phyloP scores from a whole-genome alignment of 2,329 filamentous ascomycete species.

The Penicillium polonicum region DNA sequence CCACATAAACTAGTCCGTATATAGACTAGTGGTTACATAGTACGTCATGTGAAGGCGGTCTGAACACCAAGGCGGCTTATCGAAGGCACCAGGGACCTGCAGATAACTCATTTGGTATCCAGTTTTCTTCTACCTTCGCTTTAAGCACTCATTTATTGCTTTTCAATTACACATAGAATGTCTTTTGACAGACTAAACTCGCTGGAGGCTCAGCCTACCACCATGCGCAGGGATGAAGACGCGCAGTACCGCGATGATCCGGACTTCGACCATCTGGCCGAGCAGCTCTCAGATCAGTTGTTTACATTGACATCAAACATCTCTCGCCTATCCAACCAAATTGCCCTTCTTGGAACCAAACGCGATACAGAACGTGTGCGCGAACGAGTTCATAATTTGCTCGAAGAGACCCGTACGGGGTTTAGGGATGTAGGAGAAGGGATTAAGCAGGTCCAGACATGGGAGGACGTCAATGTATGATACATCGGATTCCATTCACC shows the following conservation, averaged over 20 bases:
- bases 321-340: conserved; percentile 77
- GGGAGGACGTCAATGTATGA: conserved; percentile 76
- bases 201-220: conserved; percentile 75
- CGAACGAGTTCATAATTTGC: conserved; percentile 81
- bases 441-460: conserved; percentile 85
- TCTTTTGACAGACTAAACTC: conserved; percentile 86
- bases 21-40: conserved; percentile 11
- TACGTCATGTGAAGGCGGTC: conserved; percentile 34
- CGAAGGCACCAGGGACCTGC: conserved; percentile 24
- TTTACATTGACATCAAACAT: conserved; percentile 89
- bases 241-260: conserved; percentile 85
- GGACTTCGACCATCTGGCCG: conserved; percentile 80
- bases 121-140: conserved; percentile 6
- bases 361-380: conserved; percentile 88
- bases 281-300: conserved; percentile 80
- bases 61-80: conserved; percentile 20
- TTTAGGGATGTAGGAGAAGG: conserved; percentile 94
- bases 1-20: conserved; percentile 13
- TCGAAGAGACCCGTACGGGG: conserved; percentile 79
- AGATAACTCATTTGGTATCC: conserved; percentile 16
- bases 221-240: conserved; percentile 66
- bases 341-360: conserved; percentile 81
- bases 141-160: conserved; percentile 5
- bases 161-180: conserved; percentile 54
- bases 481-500: not conserved